Base-by-base conservation (phyloP, 163 green algal species). In the Chlorella variabilis region DNA sequence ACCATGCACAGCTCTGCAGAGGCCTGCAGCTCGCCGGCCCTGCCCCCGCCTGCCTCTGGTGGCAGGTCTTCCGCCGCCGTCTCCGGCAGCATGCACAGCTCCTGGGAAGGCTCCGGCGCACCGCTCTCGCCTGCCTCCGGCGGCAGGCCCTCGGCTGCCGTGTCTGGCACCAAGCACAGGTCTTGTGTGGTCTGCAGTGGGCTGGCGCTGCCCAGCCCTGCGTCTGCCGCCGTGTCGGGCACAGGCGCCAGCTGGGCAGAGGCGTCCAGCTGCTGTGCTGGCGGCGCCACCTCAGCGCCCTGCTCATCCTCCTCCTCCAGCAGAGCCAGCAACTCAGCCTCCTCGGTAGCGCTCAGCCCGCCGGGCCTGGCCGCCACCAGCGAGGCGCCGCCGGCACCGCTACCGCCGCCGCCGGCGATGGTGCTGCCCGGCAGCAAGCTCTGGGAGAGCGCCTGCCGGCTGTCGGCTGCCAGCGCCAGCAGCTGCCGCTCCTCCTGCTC, bases 281-380 rank as follows among this genome's bases (percentile, higher is more conserved):
- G 45, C 45, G 11, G 45, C 45, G 54, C 54, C 23, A 29, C 9
- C 54, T 63, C 54, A 33, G 54, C 59, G 6, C 59, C 59, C 49
- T 67, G 34, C 9, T 11, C n/a, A n/a, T 63, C 29, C 1, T 65
- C 27, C 51, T 48, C 70, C 42, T 70, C 29, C 51, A 78, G 45
- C 68, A 79, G 29, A 6, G 51, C 42, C 65, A 84, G 49, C 71
- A 78, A 34, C 31, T n/a, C 62, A 7, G 75, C 49, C 21, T 82
- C 77, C 38, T 84, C 49, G 8, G 25, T 34, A 4, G 48, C 36
- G 8, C 70, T 41, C 39, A 59, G 73, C 62, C 31, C 48, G 23
- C 20, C 54, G 25, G 21, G 69, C 21, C 0, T 42, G 23, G 66
- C 29, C 25, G 54, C 31, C 58, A 8, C 45, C 45, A 23, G 45